These are phyloP conservation scores for Cladobotryum protrusum DNA, from an alignment of 2,329 filamentous ascomycete species.

Conservation along the genomic window DNA sequence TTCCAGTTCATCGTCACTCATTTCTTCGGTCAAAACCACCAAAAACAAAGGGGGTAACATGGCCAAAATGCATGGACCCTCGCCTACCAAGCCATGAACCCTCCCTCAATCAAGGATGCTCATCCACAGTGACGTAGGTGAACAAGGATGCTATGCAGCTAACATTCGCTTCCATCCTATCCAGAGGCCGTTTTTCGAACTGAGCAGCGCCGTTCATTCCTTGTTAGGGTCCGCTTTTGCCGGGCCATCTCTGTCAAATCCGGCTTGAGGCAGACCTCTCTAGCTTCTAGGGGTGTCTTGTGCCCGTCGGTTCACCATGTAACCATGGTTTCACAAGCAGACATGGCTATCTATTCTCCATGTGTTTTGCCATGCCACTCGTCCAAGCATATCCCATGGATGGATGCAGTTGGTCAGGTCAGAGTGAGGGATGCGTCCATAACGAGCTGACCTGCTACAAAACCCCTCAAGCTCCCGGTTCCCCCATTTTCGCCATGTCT, in stretches of 20 bases:
- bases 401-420: too few species aligned
- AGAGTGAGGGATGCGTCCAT: too few species aligned
- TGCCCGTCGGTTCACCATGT: constrained; percentile 4
- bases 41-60: too few species aligned
- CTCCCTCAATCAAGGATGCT: constrained; percentile 3
- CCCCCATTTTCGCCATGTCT: too few species aligned
- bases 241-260: neutral
- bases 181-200: constrained; percentile 1
- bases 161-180: constrained; percentile 8
- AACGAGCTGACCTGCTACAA: neutral
- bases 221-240: constrained; percentile 5
- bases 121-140: constrained; percentile 10
- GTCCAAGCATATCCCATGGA: too few species aligned
- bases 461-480: constrained; percentile 3
- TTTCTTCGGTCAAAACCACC: too few species aligned
- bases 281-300: constrained; percentile 5
- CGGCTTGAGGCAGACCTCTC: neutral
- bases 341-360: too few species aligned
- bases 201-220: constrained; percentile 4
- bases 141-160: constrained; percentile 7
- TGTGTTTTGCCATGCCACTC: too few species aligned
- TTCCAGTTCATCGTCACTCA: too few species aligned
- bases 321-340: constrained; percentile 8
- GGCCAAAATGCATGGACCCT: too few species aligned
- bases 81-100: constrained; percentile 1